Evolutionary conservation across 192 early-diverging fungal genomes (phyloP).

Genomic region (Coemansia sp.): DNA sequence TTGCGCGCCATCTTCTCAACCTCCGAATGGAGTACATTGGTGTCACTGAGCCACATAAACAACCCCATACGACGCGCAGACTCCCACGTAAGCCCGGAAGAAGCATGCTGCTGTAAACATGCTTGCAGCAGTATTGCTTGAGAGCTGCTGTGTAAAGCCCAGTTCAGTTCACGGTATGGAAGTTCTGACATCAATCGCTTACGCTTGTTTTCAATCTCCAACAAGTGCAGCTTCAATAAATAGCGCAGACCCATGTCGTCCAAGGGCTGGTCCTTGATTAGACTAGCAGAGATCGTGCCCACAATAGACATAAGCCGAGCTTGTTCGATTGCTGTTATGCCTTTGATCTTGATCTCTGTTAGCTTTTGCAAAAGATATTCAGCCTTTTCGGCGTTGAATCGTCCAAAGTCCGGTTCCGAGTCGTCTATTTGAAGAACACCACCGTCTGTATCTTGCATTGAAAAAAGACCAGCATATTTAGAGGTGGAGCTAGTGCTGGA

Average conservation of each 20-base stretch:
- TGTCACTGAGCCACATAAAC: conserved; percentile 83
- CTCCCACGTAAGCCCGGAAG: conserved; percentile 74
- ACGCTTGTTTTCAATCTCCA: conserved; percentile 58
- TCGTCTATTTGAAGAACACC: conserved; percentile 7
- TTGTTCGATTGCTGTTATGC: conserved; percentile 69
- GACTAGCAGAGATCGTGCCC: conserved; percentile 57
- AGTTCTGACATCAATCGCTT: conserved; percentile 51
- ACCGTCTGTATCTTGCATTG: conserved; percentile 4
- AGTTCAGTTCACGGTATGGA: conserved; percentile 69
- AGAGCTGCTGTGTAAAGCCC: conserved; percentile 89
- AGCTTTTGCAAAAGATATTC: conserved; percentile 44
- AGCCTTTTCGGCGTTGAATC: conserved; percentile 46
- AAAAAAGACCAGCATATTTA: conserved; percentile 37
- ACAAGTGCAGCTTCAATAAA: conserved; percentile 74
- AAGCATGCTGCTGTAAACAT: conserved; percentile 43
- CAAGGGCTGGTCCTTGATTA: conserved; percentile 72
- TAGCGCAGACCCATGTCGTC: conserved; percentile 89
- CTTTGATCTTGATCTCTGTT: conserved; percentile 47
- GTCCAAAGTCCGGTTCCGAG: conserved; percentile 31
- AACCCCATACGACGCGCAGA: conserved; percentile 81
- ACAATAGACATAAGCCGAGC: conserved; percentile 75
- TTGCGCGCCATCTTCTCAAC: conserved; percentile 90
- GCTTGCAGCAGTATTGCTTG: conserved; percentile 61
- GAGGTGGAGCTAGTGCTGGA: not conserved
- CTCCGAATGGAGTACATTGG: conserved; percentile 65